Evolutionary conservation across 164 flowering plant genomes (phyloP).

Genomic region (Aristolochia fimbriata): DNA sequence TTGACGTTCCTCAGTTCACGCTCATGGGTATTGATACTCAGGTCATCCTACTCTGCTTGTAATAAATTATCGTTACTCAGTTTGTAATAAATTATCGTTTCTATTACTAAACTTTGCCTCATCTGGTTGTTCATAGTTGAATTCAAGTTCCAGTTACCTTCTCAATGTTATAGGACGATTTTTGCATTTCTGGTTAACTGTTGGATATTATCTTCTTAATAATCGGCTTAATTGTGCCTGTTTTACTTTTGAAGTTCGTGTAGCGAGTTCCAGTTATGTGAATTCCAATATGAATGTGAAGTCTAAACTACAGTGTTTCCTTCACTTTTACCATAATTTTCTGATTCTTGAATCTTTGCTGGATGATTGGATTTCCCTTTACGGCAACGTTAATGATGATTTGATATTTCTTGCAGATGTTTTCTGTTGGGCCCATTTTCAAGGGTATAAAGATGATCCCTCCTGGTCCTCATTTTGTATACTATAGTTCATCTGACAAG

Average conservation of each 20-base stretch:
- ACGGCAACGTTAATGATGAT: too few species aligned
- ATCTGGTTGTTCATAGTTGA: background rate
- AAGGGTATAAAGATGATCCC: constrained; percentile 95
- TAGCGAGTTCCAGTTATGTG: background rate
- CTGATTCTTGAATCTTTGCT: background rate
- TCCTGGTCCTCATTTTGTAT: constrained; percentile 84
- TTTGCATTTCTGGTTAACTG: background rate
- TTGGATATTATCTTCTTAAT: background rate
- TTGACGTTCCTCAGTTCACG: constrained; percentile 78
- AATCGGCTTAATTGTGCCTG: background rate
- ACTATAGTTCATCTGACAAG: constrained; percentile 77
- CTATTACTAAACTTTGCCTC: too few species aligned
- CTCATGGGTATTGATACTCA: constrained; percentile 84
- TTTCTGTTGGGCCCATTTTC: constrained; percentile 66
- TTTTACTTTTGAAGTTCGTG: background rate
- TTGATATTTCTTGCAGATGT: constrained; percentile 31
- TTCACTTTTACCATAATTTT: background rate
- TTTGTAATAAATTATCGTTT: background rate
- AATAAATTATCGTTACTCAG: background rate
- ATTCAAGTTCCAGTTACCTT: background rate
- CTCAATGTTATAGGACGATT: background rate
- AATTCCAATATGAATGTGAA: background rate
- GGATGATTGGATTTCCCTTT: constrained; percentile 1
- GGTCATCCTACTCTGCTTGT: constrained; percentile 21
- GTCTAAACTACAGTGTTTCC: background rate